A percentile compares a stretch with the other conserved stretches of the same genome.
Conservation (phyloP, 2,329 filamentous ascomycete genomes). For the Fusarium domesticum region DNA sequence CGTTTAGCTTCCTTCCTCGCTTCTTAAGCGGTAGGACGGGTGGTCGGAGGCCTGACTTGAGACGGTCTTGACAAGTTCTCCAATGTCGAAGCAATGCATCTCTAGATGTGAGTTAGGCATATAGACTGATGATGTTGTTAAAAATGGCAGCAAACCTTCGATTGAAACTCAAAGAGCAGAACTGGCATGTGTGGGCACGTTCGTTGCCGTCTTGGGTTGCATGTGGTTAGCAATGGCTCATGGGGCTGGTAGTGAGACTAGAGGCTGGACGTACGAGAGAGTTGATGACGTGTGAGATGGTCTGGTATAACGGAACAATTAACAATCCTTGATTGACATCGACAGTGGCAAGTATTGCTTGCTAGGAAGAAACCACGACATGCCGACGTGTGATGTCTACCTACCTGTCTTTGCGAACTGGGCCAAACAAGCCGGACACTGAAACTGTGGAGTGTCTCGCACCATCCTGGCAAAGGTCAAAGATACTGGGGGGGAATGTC, state of each 20-base stretch:
- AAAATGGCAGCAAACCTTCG: constrained; percentile 1
- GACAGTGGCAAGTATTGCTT: too few relatives aligned
- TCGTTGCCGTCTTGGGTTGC: not conserved
- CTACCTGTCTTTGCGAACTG: not conserved
- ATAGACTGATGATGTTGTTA: too few relatives aligned
- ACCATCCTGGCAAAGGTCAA: not conserved
- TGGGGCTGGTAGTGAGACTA: not conserved
- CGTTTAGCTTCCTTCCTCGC: constrained; percentile 1
- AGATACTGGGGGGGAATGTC: not conserved
- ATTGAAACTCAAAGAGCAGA: constrained; percentile 7
- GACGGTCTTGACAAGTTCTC: not conserved
- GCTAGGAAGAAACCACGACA: too few relatives aligned
- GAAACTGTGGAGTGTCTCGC: not conserved
- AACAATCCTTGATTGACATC: not conserved
- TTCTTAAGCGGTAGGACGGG: not conserved
- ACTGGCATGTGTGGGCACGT: not conserved
- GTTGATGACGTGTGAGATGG: not conserved
- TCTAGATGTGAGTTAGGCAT: not conserved
- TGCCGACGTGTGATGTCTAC: not conserved
- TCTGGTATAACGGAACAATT: not conserved
- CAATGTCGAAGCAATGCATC: constrained; percentile 9
- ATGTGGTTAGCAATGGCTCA: not conserved
- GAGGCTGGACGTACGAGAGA: not conserved
- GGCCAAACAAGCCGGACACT: not conserved
- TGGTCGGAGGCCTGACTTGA: not conserved